Evolutionary conservation across 345 rosid genomes (phyloP).

Genomic region (Draba incana): DNA sequence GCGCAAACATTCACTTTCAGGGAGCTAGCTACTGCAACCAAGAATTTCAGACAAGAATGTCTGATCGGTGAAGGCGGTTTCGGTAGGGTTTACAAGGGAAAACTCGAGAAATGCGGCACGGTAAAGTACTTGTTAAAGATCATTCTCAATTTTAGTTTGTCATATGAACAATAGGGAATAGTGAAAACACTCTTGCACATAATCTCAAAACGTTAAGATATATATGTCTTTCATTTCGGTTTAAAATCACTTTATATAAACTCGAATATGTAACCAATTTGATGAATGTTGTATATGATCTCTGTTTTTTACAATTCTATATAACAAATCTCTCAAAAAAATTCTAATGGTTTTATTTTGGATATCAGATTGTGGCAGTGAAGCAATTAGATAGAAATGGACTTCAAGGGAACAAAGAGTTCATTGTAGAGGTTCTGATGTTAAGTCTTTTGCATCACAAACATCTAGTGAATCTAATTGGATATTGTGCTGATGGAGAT

Average conservation of each 20-base stretch:
- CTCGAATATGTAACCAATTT: background rate
- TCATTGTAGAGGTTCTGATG: slow-evolving; percentile 94
- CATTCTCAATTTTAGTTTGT: slow-evolving; percentile 5
- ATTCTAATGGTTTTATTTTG: slow-evolving; percentile 23
- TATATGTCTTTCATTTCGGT: too few relatives aligned
- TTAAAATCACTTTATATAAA: background rate
- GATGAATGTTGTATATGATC: slow-evolving; percentile 8
- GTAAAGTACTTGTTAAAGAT: slow-evolving; percentile 40
- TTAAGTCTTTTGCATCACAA: slow-evolving; percentile 89
- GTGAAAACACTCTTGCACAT: background rate
- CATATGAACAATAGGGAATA: slow-evolving; percentile 1
- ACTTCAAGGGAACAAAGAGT: slow-evolving; percentile 94
- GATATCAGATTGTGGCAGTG: slow-evolving; percentile 79
- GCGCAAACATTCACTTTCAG: slow-evolving; percentile 83
- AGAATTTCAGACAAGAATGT: slow-evolving; percentile 88
- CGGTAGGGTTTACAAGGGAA: slow-evolving; percentile 90
- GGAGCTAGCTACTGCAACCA: slow-evolving; percentile 84
- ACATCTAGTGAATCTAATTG: slow-evolving; percentile 90
- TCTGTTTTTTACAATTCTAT: background rate
- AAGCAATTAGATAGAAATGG: slow-evolving; percentile 97
- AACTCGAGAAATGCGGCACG: slow-evolving; percentile 65
- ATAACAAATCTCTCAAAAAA: background rate
- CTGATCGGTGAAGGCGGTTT: slow-evolving; percentile 95
- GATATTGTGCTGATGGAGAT: slow-evolving; percentile 97
- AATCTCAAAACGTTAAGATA: too few relatives aligned